Conservation (phyloP, 257 asterid genomes). For the Gardenia jasminoides region DNA sequence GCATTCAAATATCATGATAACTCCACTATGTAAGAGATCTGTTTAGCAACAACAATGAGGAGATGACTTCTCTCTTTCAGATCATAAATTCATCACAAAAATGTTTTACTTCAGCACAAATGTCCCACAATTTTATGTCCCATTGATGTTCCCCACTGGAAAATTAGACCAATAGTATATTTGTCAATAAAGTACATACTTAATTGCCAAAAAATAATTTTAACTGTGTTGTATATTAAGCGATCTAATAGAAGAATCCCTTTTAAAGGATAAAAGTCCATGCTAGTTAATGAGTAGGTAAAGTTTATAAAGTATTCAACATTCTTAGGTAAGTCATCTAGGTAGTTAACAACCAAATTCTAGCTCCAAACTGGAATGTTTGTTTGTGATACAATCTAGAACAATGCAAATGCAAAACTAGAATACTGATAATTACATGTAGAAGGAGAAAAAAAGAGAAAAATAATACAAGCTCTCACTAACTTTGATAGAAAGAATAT, state of each 20-base stretch:
- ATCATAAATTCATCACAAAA: constrained; percentile 35
- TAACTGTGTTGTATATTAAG: neutral
- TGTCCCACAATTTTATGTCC: constrained; percentile 63
- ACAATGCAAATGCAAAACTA: constrained; percentile 7
- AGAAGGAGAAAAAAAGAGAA: neutral
- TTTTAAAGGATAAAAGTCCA: constrained; percentile 71
- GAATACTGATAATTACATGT: neutral
- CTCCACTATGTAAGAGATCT: neutral
- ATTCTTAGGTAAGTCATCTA: constrained; percentile 47
- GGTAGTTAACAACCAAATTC: constrained; percentile 25
- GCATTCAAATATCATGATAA: neutral
- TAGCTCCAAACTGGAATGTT: constrained; percentile 18
- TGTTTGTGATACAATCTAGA: constrained; percentile 37
- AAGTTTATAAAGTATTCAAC: constrained; percentile 41
- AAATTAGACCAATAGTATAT: constrained; percentile 17
- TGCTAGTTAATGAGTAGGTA: constrained; percentile 43
- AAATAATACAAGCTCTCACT: too few relatives aligned
- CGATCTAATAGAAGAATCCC: constrained; percentile 66
- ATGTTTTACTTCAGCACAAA: constrained; percentile 40
- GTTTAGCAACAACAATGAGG: constrained; percentile 38
- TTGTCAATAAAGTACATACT: too few relatives aligned
- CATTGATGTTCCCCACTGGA: constrained; percentile 57
- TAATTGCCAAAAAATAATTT: too few relatives aligned
- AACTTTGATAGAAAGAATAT: too few relatives aligned
- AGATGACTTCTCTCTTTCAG: constrained; percentile 31